These are phyloP conservation scores for Colletotrichum truncatum DNA, from an alignment of 2,329 filamentous ascomycete species.

Conservation along the genomic window DNA sequence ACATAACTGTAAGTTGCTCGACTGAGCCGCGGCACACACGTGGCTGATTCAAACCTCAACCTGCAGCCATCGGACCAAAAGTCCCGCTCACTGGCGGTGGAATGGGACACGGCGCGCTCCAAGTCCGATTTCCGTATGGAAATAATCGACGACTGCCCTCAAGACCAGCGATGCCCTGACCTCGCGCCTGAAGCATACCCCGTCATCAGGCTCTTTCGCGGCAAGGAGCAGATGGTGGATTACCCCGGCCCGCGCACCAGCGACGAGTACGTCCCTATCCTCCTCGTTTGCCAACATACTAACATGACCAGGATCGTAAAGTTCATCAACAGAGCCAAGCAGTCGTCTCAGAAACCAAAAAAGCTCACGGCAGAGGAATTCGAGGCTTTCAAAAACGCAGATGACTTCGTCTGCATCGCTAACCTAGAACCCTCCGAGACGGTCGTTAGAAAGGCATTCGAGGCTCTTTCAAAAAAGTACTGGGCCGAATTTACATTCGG, in stretches of 20 bases:
- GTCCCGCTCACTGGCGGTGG: not conserved
- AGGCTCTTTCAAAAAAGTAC: conserved; percentile 37
- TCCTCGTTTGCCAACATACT: not conserved
- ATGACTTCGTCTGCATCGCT: conserved; percentile 44
- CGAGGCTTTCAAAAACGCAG: conserved; percentile 37
- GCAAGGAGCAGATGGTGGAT: not conserved
- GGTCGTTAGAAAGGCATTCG: conserved; percentile 32
- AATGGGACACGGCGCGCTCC: conserved; percentile 12
- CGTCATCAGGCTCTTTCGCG: conserved; percentile 7
- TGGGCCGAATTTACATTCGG: conserved; percentile 46
- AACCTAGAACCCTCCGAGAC: conserved; percentile 36
- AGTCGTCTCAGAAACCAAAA: conserved; percentile 35
- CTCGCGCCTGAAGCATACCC: not conserved
- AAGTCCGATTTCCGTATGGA: not conserved
- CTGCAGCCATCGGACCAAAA: not conserved
- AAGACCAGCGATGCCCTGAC: not conserved
- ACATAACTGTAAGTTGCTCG: not conserved
- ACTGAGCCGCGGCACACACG: too few relatives aligned
- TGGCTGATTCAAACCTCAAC: not conserved
- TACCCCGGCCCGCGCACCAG: conserved; percentile 5
- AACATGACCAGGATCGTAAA: conserved; percentile 32
- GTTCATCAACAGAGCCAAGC: conserved; percentile 36
- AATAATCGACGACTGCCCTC: not conserved
- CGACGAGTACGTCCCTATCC: conserved; percentile 1
- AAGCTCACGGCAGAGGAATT: conserved; percentile 33